A percentile compares a stretch with the other conserved stretches of the same genome.
phyloP scores from a whole-genome alignment of 805 yeast species.

The Jamesozyma piceae region DNA sequence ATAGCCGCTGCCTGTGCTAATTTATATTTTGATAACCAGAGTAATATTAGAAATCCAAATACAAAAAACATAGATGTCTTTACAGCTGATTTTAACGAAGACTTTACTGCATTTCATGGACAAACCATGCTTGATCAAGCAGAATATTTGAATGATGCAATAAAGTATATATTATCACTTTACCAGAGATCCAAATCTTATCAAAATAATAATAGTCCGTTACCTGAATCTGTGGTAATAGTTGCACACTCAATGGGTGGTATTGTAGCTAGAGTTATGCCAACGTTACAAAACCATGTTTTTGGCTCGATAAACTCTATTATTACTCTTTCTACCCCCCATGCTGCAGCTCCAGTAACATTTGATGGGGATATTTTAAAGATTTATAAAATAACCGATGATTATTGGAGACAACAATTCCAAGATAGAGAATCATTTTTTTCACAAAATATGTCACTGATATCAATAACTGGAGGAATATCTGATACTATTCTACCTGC shows the following conservation, averaged over 20 bases:
- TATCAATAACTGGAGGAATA: conserved; percentile 86
- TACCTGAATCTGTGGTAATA: conserved; percentile 63
- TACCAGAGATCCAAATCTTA: conserved; percentile 34
- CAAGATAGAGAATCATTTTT: conserved; percentile 21
- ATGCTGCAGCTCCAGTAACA: conserved; percentile 83
- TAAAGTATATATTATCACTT: conserved; percentile 60
- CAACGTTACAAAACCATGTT: conserved; percentile 67
- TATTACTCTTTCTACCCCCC: conserved; percentile 83
- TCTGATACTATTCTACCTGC: conserved; percentile 77
- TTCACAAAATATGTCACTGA: conserved; percentile 46
- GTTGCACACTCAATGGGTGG: conserved; percentile 98
- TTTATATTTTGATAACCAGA: conserved; percentile 34
- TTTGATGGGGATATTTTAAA: conserved; percentile 81
- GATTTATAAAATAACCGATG: conserved; percentile 64
- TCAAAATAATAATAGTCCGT: conserved; percentile 9
- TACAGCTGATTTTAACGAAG: conserved; percentile 90
- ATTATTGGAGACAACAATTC: conserved; percentile 69
- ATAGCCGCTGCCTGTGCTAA: conserved; percentile 77
- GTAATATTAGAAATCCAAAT: conserved; percentile 15
- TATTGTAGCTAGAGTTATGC: conserved; percentile 77
- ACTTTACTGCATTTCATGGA: conserved; percentile 93
- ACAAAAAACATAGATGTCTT: conserved; percentile 66
- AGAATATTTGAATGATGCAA: conserved; percentile 82
- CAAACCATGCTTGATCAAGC: conserved; percentile 89
- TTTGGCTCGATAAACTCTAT: conserved; percentile 72